Conservation (phyloP, 31 red algal genomes). For the Porphyra umbilicalis region DNA sequence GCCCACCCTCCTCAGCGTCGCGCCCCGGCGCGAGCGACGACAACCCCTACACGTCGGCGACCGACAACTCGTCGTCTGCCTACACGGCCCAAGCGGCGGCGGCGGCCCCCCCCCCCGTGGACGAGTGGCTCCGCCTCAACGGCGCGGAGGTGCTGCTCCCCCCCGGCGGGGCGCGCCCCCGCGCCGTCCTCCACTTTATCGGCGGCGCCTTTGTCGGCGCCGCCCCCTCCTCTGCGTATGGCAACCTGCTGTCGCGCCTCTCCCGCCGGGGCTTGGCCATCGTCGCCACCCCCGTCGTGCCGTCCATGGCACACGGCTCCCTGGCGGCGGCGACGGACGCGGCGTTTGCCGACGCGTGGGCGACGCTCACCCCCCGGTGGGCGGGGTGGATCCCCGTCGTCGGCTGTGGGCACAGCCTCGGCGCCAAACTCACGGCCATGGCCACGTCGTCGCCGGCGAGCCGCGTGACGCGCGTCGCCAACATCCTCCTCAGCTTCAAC, state of each 20-base stretch:
- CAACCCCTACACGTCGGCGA: background rate
- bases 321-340: slow-evolving; percentile 3
- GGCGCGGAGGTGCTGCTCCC: slow-evolving; percentile 9
- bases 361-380: slow-evolving; percentile 8
- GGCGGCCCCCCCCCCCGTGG: background rate
- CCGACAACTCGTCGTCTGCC: background rate
- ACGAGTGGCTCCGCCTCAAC: slow-evolving; percentile 8
- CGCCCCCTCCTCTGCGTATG: slow-evolving; percentile 23
- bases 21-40: background rate
- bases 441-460: background rate
- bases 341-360: slow-evolving; percentile 1
- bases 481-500: slow-evolving; percentile 31
- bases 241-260: slow-evolving; percentile 11
- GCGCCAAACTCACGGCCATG: slow-evolving; percentile 26
- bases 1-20: background rate
- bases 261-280: slow-evolving; percentile 14
- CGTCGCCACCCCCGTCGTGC: slow-evolving; percentile 10
- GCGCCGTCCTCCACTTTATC: slow-evolving; percentile 20
- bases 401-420: slow-evolving; percentile 28
- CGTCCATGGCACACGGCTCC: slow-evolving; percentile 17
- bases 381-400: slow-evolving; percentile 27
- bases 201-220: slow-evolving; percentile 17
- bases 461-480: slow-evolving; percentile 8
- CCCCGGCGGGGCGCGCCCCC: slow-evolving; percentile 3
- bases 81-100: background rate